Evolutionary conservation across 1,139 yeast genomes (phyloP).

Genomic region (Geotrichum aggregatum): DNA sequence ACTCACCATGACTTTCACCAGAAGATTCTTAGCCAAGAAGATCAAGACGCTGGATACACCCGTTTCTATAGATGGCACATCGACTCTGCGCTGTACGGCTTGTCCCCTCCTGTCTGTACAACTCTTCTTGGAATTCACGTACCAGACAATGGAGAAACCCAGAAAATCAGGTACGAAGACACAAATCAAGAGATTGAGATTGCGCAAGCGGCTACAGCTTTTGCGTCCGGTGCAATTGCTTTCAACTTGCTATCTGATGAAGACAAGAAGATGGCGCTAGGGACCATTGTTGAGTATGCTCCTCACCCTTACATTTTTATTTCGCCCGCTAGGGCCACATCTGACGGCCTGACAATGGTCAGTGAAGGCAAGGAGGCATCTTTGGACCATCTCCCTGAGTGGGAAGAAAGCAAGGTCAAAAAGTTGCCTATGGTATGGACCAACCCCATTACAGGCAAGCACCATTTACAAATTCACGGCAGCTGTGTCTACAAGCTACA

Average conservation of each 20-base stretch:
- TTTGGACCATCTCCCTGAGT: slow-evolving; percentile 63
- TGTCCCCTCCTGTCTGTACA: slow-evolving; percentile 80
- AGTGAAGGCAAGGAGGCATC: slow-evolving; percentile 68
- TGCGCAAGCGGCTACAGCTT: slow-evolving; percentile 82
- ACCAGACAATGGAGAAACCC: slow-evolving; percentile 36
- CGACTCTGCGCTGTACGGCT: slow-evolving; percentile 78
- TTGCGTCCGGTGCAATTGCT: slow-evolving; percentile 77
- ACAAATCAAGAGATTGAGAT: slow-evolving; percentile 58
- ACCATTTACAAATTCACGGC: slow-evolving; percentile 73
- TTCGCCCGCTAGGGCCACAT: slow-evolving; percentile 71
- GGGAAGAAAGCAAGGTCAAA: slow-evolving; percentile 75
- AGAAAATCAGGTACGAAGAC: slow-evolving; percentile 60
- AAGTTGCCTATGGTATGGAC: slow-evolving; percentile 84
- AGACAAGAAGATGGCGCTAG: slow-evolving; percentile 67
- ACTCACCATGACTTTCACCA: slow-evolving; percentile 77
- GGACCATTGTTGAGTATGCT: slow-evolving; percentile 76
- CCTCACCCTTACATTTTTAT: slow-evolving; percentile 88
- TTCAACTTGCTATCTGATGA: slow-evolving; percentile 60
- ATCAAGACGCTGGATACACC: slow-evolving; percentile 60
- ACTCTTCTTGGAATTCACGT: slow-evolving; percentile 77
- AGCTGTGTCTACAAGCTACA: slow-evolving; percentile 72
- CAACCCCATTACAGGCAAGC: slow-evolving; percentile 75
- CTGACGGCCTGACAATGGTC: slow-evolving; percentile 81
- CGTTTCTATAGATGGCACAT: slow-evolving; percentile 86
- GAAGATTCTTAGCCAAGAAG: slow-evolving; percentile 52